Evolutionary conservation across 148 eudicot species (phyloP).

Genomic region (Linanthus parryae): DNA sequence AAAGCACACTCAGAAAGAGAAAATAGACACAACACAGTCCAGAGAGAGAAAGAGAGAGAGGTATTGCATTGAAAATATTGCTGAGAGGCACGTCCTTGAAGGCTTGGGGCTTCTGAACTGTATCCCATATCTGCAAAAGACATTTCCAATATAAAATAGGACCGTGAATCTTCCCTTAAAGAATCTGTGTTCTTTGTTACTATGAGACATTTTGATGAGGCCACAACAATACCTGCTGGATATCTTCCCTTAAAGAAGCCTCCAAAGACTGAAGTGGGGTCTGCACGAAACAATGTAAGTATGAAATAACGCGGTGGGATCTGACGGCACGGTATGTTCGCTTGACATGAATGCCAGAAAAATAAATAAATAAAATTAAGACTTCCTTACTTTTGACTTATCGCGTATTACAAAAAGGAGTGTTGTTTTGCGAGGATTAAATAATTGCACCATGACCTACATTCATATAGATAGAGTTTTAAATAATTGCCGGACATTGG

Average conservation of each 20-base stretch:
- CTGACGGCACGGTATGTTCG: background rate
- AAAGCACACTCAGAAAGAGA: too few relatives aligned
- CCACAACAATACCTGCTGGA: background rate
- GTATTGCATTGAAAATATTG: constrained; percentile 29
- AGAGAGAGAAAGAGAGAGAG: too few relatives aligned
- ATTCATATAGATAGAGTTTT: background rate
- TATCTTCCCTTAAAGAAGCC: background rate
- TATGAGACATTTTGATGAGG: background rate
- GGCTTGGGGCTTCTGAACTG: constrained; percentile 22
- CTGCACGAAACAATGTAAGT: background rate
- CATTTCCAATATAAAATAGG: background rate
- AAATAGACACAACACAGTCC: too few relatives aligned
- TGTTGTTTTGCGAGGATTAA: background rate
- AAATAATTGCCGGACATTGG: too few relatives aligned
- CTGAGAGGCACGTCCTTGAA: constrained; percentile 23
- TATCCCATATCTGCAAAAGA: constrained; percentile 27
- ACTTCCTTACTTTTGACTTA: background rate
- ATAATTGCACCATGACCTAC: background rate
- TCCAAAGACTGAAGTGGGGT: background rate
- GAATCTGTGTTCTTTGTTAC: background rate
- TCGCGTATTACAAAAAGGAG: background rate
- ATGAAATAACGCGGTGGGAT: background rate
- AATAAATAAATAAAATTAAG: background rate
- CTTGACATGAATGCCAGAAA: background rate
- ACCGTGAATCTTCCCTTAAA: too few relatives aligned